phyloP scores from a whole-genome alignment of 2,329 filamentous ascomycete genomes.

The Exophiala spinifera region DNA sequence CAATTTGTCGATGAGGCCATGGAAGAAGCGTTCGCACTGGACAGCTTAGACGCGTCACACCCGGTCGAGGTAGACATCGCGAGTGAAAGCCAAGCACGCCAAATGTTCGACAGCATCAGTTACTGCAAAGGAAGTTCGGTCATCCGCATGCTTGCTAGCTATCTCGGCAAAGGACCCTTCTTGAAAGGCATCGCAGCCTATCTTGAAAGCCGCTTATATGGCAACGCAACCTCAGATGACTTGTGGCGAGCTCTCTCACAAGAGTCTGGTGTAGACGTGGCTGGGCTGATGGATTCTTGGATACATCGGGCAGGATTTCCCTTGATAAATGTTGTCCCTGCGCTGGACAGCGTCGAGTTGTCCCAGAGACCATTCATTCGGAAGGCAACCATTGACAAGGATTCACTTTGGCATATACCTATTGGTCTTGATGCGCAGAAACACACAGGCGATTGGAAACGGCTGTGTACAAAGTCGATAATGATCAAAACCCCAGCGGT shows the following conservation, averaged over 20 bases:
- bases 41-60: conserved; percentile 86
- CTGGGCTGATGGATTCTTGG: conserved; percentile 87
- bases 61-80: conserved; percentile 93
- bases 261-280: conserved; percentile 82
- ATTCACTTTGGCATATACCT: not conserved
- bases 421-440: conserved; percentile 46
- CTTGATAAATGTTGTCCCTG: conserved; percentile 80
- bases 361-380: conserved; percentile 82
- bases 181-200: conserved; percentile 86
- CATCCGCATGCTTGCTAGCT: conserved; percentile 90
- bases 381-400: conserved; percentile 84
- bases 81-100: conserved; percentile 92
- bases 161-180: conserved; percentile 85
- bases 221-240: conserved; percentile 83
- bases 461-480: conserved; percentile 71
- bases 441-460: conserved; percentile 66
- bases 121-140: conserved; percentile 96
- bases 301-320: conserved; percentile 95
- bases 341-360: conserved; percentile 73
- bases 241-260: conserved; percentile 86
- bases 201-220: conserved; percentile 81
- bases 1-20: conserved; percentile 96
- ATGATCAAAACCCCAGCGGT: conserved; percentile 64
- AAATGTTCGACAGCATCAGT: conserved; percentile 96
- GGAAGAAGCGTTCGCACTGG: conserved; percentile 85